Evolutionary conservation across 257 asterid species (phyloP).

Genomic region (Solanum chiquidenum): DNA sequence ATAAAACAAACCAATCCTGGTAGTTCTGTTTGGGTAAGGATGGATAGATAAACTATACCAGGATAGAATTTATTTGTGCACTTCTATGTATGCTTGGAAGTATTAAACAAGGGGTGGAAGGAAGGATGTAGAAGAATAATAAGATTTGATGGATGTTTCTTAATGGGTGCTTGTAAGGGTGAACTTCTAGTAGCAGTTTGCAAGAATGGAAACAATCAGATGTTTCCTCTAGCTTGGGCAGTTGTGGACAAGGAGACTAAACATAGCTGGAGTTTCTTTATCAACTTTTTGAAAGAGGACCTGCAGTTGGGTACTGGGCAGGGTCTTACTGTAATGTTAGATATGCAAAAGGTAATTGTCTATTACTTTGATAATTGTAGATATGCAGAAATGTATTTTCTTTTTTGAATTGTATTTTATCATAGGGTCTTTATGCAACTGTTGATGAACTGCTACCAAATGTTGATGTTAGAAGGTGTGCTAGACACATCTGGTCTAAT

Average conservation of each 20-base stretch:
- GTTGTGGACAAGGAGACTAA: neutral
- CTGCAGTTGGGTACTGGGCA: neutral
- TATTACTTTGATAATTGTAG: neutral
- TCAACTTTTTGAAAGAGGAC: no score
- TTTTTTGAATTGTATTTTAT: no score
- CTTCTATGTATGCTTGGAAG: neutral
- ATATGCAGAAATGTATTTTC: neutral
- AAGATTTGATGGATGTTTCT: neutral
- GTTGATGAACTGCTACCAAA: neutral
- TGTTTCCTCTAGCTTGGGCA: neutral
- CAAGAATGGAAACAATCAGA: neutral
- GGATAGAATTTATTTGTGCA: neutral
- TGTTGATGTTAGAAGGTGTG: neutral
- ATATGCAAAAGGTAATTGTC: neutral
- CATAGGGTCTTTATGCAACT: neutral
- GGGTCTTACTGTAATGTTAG: neutral
- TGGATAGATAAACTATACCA: neutral
- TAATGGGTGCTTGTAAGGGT: neutral
- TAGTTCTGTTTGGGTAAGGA: neutral
- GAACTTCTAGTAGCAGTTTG: neutral
- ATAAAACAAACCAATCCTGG: neutral
- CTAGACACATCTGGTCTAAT: neutral
- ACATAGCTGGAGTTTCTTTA: neutral
- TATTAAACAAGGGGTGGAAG: neutral
- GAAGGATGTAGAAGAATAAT: no score